Base-by-base conservation (phyloP, 2,329 filamentous ascomycete species). In the Fusarium musae region DNA sequence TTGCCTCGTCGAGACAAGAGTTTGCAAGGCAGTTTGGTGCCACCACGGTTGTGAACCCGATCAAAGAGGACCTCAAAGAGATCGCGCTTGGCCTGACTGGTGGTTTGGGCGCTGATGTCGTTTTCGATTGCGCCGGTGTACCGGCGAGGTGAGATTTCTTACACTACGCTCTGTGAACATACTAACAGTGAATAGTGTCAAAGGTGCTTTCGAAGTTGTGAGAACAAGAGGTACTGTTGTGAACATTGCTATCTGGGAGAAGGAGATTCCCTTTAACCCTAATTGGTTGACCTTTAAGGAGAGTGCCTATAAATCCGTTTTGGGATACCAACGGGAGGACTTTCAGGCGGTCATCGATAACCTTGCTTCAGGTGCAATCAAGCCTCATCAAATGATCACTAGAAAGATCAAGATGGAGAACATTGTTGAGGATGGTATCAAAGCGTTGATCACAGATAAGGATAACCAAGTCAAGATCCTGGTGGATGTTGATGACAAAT, bases 181-280 rank as follows among this genome's bases (percentile, higher is more conserved):
- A 7, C 58, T 74, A 30, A 74, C 9, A 21, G 0, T 9, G 1
- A 3, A 9, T n/a, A 78, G 77, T 21, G 59, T 78, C 15, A 78
- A 78, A 16, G 68, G 70, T 13, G 88, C 80, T 73, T 88, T 85
- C 44, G 79, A 84, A 26, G 84, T 86, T 0, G 85, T 90, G 6
- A 83, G 85, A 54, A 83, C 85, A 1, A 83, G 87, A 40, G 90
- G 90, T 0, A 88, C 87, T 0, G 84, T 92, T 1, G 85, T 92
- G 5, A 92, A 92, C 68, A 85, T 92, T n/a, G 89, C 90, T 0
- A 88, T 92, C 6, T 92, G 89, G 88, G 89, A 90, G 75, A 88
- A 78, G 47, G 75, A 78, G 30, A 74, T 78, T 0, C 77, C 75
- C 0, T 78, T 78, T 46, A 79, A 78, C 34, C 75, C 76, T 3